phyloP scores from a whole-genome alignment of 176 grass and related monocot genomes.

The Pontederia crassipes region DNA sequence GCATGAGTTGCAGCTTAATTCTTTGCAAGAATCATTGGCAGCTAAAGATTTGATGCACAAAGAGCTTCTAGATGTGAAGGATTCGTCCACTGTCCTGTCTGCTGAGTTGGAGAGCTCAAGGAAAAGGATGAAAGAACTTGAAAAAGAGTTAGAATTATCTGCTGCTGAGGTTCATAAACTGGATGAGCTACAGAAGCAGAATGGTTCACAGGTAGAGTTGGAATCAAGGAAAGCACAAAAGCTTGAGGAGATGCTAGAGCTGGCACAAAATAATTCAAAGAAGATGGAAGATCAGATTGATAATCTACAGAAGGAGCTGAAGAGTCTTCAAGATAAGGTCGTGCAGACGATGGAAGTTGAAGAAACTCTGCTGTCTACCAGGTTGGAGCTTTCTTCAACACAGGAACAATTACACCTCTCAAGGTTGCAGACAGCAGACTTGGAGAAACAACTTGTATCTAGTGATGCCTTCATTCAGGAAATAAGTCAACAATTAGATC shows the following conservation, averaged over 20 bases:
- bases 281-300: constrained; percentile 58
- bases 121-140: constrained; percentile 49
- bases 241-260: constrained; percentile 70
- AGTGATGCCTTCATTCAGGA: constrained; percentile 44
- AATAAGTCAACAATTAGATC: constrained; percentile 51
- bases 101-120: constrained; percentile 49
- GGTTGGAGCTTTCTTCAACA: constrained; percentile 45
- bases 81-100: constrained; percentile 28
- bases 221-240: constrained; percentile 61
- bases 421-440: constrained; percentile 33
- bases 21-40: constrained; percentile 57
- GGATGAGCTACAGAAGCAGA: constrained; percentile 58
- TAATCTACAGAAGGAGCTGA: constrained; percentile 55
- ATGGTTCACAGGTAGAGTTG: constrained; percentile 44
- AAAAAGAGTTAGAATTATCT: constrained; percentile 37
- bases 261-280: constrained; percentile 42
- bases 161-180: constrained; percentile 43
- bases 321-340: constrained; percentile 41
- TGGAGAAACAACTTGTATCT: constrained; percentile 56
- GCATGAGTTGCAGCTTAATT: constrained; percentile 36
- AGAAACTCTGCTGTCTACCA: constrained; percentile 41
- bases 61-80: constrained; percentile 51
- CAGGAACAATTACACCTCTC: constrained; percentile 31
- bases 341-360: constrained; percentile 46
- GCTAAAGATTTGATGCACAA: constrained; percentile 40